phyloP scores from a whole-genome alignment of 805 yeast genomes.

The Cyberlindnera meyerae region DNA sequence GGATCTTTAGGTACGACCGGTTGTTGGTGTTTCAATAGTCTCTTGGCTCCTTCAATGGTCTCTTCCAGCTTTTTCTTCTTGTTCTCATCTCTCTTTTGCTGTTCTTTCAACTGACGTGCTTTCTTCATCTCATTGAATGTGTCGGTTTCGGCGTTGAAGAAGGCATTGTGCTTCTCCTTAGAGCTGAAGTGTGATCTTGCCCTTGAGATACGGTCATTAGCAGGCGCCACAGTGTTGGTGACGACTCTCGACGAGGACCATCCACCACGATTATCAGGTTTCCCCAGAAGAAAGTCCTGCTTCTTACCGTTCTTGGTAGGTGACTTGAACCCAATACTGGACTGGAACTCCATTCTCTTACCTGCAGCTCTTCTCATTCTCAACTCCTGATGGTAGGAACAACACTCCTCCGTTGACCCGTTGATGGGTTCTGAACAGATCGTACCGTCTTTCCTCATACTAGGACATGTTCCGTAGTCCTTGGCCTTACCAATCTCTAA shows the following conservation, averaged over 20 bases:
- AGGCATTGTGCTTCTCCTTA: slow-evolving; percentile 41
- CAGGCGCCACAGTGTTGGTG: slow-evolving; percentile 24
- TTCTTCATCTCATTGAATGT: slow-evolving; percentile 29
- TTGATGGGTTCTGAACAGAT: slow-evolving; percentile 62
- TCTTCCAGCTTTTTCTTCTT: slow-evolving; percentile 5
- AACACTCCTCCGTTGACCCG: slow-evolving; percentile 44
- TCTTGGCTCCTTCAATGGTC: slow-evolving; percentile 20
- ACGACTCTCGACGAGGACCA: slow-evolving; percentile 22
- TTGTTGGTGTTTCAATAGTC: slow-evolving; percentile 23
- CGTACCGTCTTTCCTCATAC: slow-evolving; percentile 40
- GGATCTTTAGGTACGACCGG: background rate
- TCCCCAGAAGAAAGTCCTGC: slow-evolving; percentile 39
- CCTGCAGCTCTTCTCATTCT: slow-evolving; percentile 47
- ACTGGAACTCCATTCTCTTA: slow-evolving; percentile 74
- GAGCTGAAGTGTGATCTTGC: slow-evolving; percentile 34
- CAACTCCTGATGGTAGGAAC: slow-evolving; percentile 68
- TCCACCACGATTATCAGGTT: slow-evolving; percentile 27
- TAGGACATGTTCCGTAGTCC: slow-evolving; percentile 61
- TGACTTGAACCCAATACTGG: slow-evolving; percentile 51
- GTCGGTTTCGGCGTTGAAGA: slow-evolving; percentile 40
- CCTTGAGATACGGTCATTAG: slow-evolving; percentile 20
- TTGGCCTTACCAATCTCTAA: slow-evolving; percentile 70
- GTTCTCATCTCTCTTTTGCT: slow-evolving; percentile 12
- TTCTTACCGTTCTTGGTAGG: slow-evolving; percentile 40
- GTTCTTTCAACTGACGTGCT: slow-evolving; percentile 23